Conservation (phyloP, 2,329 filamentous ascomycete species). For the Pyrenochaeta sp. region DNA sequence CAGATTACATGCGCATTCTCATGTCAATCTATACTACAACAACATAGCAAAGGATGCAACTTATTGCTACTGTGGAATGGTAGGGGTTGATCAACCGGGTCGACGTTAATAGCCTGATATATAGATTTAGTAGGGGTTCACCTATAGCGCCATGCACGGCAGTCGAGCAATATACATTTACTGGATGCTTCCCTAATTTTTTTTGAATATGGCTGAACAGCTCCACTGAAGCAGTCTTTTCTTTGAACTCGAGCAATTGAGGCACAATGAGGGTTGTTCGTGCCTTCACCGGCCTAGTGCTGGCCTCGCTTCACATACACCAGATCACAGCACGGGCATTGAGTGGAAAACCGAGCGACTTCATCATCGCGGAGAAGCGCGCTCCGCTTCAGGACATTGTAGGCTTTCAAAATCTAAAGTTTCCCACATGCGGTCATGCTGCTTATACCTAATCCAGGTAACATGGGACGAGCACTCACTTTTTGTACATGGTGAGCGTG, state of each 20-base stretch:
- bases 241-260: background rate
- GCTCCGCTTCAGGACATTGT: slow-evolving; percentile 64
- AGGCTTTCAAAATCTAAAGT: slow-evolving; percentile 30
- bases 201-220: no score
- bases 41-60: background rate
- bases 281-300: background rate
- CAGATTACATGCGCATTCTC: background rate
- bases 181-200: no score
- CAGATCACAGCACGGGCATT: slow-evolving; percentile 50
- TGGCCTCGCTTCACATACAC: slow-evolving; percentile 7
- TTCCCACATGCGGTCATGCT: background rate
- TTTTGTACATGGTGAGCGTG: slow-evolving; percentile 71
- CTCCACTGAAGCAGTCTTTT: no score
- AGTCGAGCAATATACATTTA: background rate
- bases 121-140: background rate
- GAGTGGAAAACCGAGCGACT: slow-evolving; percentile 57
- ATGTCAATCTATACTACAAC: background rate
- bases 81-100: background rate
- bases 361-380: slow-evolving; percentile 58
- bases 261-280: slow-evolving; percentile 9
- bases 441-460: slow-evolving; percentile 46
- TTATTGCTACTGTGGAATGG: background rate
- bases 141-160: background rate
- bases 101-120: background rate
- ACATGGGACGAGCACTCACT: slow-evolving; percentile 77